phyloP scores from a whole-genome alignment of 2,329 filamentous ascomycete genomes.

The Exophiala dermatitidis region DNA sequence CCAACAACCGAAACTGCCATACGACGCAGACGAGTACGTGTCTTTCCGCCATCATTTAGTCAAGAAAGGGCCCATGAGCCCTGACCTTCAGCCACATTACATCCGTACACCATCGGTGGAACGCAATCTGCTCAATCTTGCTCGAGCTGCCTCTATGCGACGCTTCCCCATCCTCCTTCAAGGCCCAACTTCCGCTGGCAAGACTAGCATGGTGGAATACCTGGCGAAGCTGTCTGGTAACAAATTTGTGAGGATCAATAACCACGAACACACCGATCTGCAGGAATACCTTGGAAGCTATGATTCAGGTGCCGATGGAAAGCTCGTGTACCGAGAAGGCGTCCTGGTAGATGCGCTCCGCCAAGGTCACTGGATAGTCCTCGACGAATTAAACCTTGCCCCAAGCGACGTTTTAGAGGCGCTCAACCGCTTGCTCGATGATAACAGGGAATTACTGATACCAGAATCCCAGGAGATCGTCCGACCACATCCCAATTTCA shows the following conservation, averaged over 20 bases:
- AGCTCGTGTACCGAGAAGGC: constrained; percentile 85
- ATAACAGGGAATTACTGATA: constrained; percentile 91
- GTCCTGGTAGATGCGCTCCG: constrained; percentile 86
- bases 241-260: constrained; percentile 97
- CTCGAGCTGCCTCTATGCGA: constrained; percentile 84
- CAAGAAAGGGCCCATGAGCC: constrained; percentile 60
- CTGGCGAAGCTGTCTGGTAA: constrained; percentile 95
- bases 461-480: constrained; percentile 95
- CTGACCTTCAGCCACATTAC: constrained; percentile 74
- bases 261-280: constrained; percentile 96
- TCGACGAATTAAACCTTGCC: constrained; percentile 94
- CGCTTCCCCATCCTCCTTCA: constrained; percentile 92
- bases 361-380: constrained; percentile 93
- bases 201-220: constrained; percentile 99
- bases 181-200: constrained; percentile 92
- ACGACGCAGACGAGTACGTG: constrained; percentile 70
- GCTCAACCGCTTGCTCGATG: constrained; percentile 87
- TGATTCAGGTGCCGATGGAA: constrained; percentile 75
- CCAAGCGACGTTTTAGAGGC: constrained; percentile 96
- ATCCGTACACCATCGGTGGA: constrained; percentile 95
- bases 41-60: constrained; percentile 90
- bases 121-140: constrained; percentile 87
- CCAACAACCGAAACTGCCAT: constrained; percentile 68
- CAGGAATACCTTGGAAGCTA: constrained; percentile 98
- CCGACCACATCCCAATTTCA: constrained; percentile 86